Evolutionary conservation across 139 green algal species (phyloP), one percentile per base, ranked within the genome.

Genomic region (Diplosphaera chodatii): DNA sequence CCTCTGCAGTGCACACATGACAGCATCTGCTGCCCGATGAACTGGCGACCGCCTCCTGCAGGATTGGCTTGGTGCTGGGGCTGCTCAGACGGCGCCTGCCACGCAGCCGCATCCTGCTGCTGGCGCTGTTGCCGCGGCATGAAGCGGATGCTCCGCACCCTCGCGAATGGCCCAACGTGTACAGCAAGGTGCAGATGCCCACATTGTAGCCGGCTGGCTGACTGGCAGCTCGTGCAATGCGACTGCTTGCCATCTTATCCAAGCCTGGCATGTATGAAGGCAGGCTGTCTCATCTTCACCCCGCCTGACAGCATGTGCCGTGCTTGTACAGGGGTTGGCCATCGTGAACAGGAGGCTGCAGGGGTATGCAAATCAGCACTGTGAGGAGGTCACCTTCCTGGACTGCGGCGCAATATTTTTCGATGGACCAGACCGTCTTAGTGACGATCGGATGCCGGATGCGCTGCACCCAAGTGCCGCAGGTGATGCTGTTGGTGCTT

Each of bases 361-460:
- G 63, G 16, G 5, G 3, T 75, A 34, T 22, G 59, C 70, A 22
- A 29, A 40, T 6, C 13, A 27, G 27, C 59, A 75, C 13, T 56
- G 23, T 20, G 37, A 48, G 6, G 23, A 32, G 15, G 70, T 64
- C 33, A 31, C 21, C 16, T 75, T 55, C 34, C 15, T 69, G 33
- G 70, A 75, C 30, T 75, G 70, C 62, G 34, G 37, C 18, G 15
- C 29, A 15, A 20, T 32, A 0, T 67, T 75, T 20, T 18, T 69
- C 55, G 62, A 63, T 25, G 48, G 10, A 25, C 48, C 48, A 59
- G 48, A 59, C 18, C 48, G 22, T 1, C 29, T 69, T 3, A 67
- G 16, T 5, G 31, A 31, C 23, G 70, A 40, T 6, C 33, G 69
- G 8, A 63, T 75, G 62, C 70, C 70, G 4, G 70, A 75, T 64